Evolutionary conservation across 345 rosid genomes (phyloP).

Genomic region (Physaria fendleri): DNA sequence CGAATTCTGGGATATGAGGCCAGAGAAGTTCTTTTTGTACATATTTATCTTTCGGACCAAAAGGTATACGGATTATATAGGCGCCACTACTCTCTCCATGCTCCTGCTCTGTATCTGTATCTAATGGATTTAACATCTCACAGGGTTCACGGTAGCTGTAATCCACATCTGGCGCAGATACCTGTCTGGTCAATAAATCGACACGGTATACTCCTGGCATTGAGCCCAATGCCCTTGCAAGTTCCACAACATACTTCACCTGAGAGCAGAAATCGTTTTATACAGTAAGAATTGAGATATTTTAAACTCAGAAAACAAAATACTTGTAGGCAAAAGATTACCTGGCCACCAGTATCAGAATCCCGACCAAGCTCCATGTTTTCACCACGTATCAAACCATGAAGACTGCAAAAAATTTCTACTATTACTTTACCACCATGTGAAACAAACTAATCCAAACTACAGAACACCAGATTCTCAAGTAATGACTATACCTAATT

Average conservation of each 20-base stretch:
- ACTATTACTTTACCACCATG: not conserved
- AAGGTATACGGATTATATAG: slow-evolving; percentile 69
- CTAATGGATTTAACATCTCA: slow-evolving; percentile 53
- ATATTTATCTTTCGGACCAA: slow-evolving; percentile 72
- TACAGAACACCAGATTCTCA: not conserved
- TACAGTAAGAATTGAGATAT: not conserved
- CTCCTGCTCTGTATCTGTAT: slow-evolving; percentile 36
- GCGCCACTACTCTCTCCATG: slow-evolving; percentile 80
- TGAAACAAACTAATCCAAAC: not conserved
- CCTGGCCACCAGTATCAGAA: slow-evolving; percentile 92
- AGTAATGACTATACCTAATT: slow-evolving; percentile 47
- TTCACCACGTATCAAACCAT: slow-evolving; percentile 75
- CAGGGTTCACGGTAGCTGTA: slow-evolving; percentile 65
- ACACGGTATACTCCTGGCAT: slow-evolving; percentile 82
- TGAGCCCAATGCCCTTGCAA: slow-evolving; percentile 72
- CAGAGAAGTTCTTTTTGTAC: slow-evolving; percentile 65
- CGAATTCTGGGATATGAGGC: slow-evolving; percentile 78
- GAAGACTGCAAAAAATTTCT: slow-evolving; percentile 50
- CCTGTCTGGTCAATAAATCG: slow-evolving; percentile 76
- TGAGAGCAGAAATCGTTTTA: slow-evolving; percentile 15
- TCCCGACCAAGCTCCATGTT: slow-evolving; percentile 89
- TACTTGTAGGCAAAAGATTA: slow-evolving; percentile 6
- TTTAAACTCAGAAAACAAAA: not conserved
- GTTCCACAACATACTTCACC: slow-evolving; percentile 89
- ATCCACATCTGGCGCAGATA: slow-evolving; percentile 63